Conservation (phyloP, 2,329 filamentous ascomycete genomes). For the Beauveria pseudobassiana region DNA sequence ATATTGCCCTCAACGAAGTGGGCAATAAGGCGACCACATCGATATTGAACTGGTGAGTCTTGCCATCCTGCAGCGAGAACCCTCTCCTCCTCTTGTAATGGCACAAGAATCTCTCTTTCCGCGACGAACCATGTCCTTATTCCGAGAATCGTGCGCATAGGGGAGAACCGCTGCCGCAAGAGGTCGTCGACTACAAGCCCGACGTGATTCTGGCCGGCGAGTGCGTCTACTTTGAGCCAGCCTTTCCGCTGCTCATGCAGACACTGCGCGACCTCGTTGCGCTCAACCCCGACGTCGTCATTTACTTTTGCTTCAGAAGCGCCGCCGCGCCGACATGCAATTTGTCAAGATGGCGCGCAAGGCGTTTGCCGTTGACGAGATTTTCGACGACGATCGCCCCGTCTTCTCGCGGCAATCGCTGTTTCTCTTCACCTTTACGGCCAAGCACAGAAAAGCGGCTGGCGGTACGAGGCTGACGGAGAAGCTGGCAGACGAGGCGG, state of each 20-base stretch:
- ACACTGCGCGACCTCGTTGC: slow-evolving; percentile 70
- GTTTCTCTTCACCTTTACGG: slow-evolving; percentile 53
- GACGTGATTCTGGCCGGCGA: slow-evolving; percentile 89
- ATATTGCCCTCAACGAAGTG: slow-evolving; percentile 75
- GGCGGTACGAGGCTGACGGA: too few relatives aligned
- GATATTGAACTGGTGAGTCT: slow-evolving; percentile 68
- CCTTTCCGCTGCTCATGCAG: slow-evolving; percentile 77
- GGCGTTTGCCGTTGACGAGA: slow-evolving; percentile 54
- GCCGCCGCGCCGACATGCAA: slow-evolving; percentile 70
- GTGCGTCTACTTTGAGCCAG: slow-evolving; percentile 94
- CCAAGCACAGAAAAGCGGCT: slow-evolving; percentile 20
- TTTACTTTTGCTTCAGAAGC: slow-evolving; percentile 90
- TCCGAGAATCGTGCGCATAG: slow-evolving; percentile 27
- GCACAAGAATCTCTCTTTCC: background rate
- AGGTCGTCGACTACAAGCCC: slow-evolving; percentile 51
- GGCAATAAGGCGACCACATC: slow-evolving; percentile 54
- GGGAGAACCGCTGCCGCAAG: slow-evolving; percentile 51
- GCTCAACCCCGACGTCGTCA: slow-evolving; percentile 56
- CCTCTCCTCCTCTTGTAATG: background rate
- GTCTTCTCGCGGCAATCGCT: slow-evolving; percentile 50
- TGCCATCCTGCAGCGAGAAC: background rate
- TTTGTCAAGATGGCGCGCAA: slow-evolving; percentile 67
- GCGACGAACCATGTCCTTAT: background rate
- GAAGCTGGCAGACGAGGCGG: background rate
- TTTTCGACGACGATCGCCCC: slow-evolving; percentile 53